Conservation (phyloP, 805 yeast genomes). For the Myxozyma lipomycoides region DNA sequence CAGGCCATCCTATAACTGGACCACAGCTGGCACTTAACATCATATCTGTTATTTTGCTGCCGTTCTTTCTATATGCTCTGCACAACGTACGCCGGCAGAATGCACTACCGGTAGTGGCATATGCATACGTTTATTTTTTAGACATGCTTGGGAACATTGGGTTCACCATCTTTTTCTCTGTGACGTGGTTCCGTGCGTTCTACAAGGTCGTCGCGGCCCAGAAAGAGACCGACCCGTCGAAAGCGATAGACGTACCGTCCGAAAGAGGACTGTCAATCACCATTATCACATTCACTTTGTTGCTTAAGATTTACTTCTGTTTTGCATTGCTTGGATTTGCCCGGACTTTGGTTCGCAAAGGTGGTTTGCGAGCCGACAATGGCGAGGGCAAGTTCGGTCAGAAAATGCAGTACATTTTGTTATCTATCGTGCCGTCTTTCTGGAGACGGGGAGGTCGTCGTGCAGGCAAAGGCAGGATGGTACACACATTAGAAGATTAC, state of each 20-base stretch:
- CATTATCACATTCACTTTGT: constrained; percentile 21
- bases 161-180: constrained; percentile 70
- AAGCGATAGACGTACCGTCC: constrained; percentile 17
- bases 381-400: constrained; percentile 19
- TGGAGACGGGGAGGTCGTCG: constrained; percentile 26
- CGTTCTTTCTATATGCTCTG: constrained; percentile 62
- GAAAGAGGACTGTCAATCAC: constrained; percentile 30
- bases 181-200: constrained; percentile 58
- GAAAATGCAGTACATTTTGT: constrained; percentile 17
- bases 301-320: constrained; percentile 28
- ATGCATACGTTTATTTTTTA: constrained; percentile 55
- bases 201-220: constrained; percentile 4
- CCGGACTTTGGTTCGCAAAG: constrained; percentile 47
- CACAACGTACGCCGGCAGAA: constrained; percentile 50
- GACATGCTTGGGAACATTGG: constrained; percentile 67
- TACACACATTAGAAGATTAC: constrained; percentile 14
- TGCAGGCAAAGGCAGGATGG: constrained; percentile 28
- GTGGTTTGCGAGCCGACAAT: constrained; percentile 38
- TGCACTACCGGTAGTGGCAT: constrained; percentile 58
- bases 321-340: constrained; percentile 47
- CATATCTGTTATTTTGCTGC: constrained; percentile 57
- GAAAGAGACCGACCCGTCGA: constrained; percentile 5
- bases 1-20: constrained; percentile 75
- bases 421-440: constrained; percentile 17
- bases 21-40: constrained; percentile 80